Base-by-base conservation (phyloP, 306 rosid species). In the Sesbania bispinosa region DNA sequence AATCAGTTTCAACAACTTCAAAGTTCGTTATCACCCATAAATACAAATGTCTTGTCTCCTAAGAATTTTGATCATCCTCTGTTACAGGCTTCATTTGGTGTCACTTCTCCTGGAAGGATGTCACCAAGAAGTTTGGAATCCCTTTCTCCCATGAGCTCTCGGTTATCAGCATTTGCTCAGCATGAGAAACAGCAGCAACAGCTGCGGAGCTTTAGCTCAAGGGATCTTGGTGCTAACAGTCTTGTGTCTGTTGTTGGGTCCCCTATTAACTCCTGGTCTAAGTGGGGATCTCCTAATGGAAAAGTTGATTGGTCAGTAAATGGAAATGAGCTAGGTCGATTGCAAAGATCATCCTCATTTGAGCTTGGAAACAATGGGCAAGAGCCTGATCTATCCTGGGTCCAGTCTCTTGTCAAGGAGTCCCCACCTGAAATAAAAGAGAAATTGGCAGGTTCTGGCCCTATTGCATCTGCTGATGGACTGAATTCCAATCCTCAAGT, bases 311-410 rank as follows among this genome's bases (percentile, higher is more conserved):
- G 92, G 92, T 86, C 90, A 14, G 84, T 78, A 11, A 83, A 84
- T 65, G 89, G 84, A 26, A 88, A 85, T 36, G 95, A 79, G 46
- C 57, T 70, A 26, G 84, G 84, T 43, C 78, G 60, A 32, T 27
- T 82, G 45, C 81, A 59, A 4, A 83, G 82, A 66, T 86, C 92
- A 7, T 79, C 90, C 5, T 77, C 94, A 0, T 79, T 80, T 26
- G 95, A 88, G 75, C 87, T 60, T 32, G 87, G 80, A 65, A 88
- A 76, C 80, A 89, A 86, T 33, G 92, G 89, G 65, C 95, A 83
- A 74, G 98, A 88, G 80, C 98, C 96, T 24, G 96, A 92, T 68
- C 76, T 92, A 64, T 86, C 96, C 9, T 92, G 96, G 96, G 94
- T 92, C 60, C 98, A 89, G 57, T 78, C 98, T 39, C 87, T 92